Evolutionary conservation across 352 stramenopile genomes (phyloP).

Genomic region (Lagenidium giganteum): DNA sequence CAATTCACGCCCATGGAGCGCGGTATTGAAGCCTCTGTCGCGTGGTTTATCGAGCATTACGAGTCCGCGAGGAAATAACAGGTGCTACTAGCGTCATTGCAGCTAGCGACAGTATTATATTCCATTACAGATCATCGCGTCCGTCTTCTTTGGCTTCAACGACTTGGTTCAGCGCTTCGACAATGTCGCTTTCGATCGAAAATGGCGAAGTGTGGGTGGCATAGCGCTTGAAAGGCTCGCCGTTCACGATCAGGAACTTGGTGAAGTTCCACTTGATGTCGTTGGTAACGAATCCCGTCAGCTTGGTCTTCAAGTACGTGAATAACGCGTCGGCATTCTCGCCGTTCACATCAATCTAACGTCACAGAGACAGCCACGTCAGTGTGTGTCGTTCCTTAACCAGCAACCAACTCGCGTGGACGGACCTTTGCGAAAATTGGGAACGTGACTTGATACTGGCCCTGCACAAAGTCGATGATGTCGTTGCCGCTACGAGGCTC

Average conservation of each 20-base stretch:
- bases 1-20: constrained; percentile 94
- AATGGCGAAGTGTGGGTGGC: constrained; percentile 57
- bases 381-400: too few relatives aligned
- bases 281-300: constrained; percentile 59
- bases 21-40: constrained; percentile 49
- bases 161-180: constrained; percentile 25
- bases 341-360: constrained; percentile 93
- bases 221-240: constrained; percentile 66
- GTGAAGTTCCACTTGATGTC: constrained; percentile 89
- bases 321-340: constrained; percentile 83
- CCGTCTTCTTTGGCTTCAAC: not conserved
- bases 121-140: not conserved
- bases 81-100: not conserved
- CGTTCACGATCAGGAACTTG: constrained; percentile 82
- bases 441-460: constrained; percentile 77
- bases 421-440: constrained; percentile 81
- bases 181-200: constrained; percentile 63
- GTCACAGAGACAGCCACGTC: not conserved
- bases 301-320: constrained; percentile 81
- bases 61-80: constrained; percentile 36
- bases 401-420: not conserved
- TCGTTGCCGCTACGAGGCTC: constrained; percentile 68
- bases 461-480: constrained; percentile 74
- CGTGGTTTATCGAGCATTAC: constrained; percentile 54
- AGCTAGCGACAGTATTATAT: too few relatives aligned